Conservation (phyloP, 495 filamentous ascomycete genomes). For the Penicillium robsamsonii region DNA sequence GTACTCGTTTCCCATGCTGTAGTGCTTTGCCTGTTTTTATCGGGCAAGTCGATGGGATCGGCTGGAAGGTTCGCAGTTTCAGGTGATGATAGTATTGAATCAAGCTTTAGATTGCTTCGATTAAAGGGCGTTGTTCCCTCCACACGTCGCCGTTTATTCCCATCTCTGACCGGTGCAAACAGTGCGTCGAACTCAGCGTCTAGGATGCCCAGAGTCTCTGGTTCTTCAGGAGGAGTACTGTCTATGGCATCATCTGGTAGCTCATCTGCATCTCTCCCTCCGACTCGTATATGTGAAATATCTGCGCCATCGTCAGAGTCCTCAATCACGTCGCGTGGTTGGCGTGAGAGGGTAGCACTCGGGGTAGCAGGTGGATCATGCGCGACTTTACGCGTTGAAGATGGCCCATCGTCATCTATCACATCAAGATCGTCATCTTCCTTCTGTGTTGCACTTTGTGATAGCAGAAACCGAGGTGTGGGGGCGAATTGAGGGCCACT, state of each 20-base stretch:
- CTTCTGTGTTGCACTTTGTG: slow-evolving; percentile 20
- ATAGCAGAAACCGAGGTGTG: slow-evolving; percentile 43
- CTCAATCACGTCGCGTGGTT: slow-evolving; percentile 37
- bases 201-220: slow-evolving; percentile 10
- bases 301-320: slow-evolving; percentile 31
- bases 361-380: slow-evolving; percentile 10
- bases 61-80: slow-evolving; percentile 5
- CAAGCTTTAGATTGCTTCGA: background rate
- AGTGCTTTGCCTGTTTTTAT: background rate
- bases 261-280: background rate
- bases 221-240: slow-evolving; percentile 22
- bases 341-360: slow-evolving; percentile 12
- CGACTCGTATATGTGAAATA: background rate
- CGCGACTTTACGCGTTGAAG: slow-evolving; percentile 18
- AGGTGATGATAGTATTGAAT: slow-evolving; percentile 22
- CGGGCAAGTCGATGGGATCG: slow-evolving; percentile 4
- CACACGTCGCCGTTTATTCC: slow-evolving; percentile 34
- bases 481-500: slow-evolving; percentile 42
- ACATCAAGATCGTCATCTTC: slow-evolving; percentile 19
- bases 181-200: slow-evolving; percentile 33
- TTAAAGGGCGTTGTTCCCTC: slow-evolving; percentile 1
- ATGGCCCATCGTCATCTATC: slow-evolving; percentile 23
- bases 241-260: slow-evolving; percentile 17
- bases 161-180: slow-evolving; percentile 26
- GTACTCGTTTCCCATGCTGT: background rate